Base-by-base conservation (phyloP, 345 rosid genomes). In the Chamaenerion angustifolium region DNA sequence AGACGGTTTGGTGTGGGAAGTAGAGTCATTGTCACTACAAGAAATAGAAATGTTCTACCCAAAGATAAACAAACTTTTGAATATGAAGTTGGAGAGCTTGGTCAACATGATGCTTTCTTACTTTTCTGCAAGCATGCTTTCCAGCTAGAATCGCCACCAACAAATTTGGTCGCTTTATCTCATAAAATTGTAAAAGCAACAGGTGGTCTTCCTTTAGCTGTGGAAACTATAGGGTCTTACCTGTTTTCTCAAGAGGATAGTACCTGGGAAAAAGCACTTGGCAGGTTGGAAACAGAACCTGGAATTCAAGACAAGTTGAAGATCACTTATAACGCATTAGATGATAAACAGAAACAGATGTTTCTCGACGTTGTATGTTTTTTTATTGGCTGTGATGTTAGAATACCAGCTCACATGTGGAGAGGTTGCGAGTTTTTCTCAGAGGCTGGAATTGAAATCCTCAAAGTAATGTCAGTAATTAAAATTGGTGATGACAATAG, bases 141-240 rank as follows among this genome's bases (percentile, higher is more conserved):
- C 43, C 8, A 18, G 27, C 2, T 1, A 8, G 1, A 45, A 2
- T 10, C 0, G 9, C 46, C 55, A 1, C 15, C 18, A 0, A 11
- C 0, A 2, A 1, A 42, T 0, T 48, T 16, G 0, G 25, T 2
- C 0, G 3, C 9, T 0, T 12, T 64, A 2, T 35, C 49, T 1
- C 0, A 0, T 7, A 0, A 27, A 8, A 16, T 57, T 4, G 54
- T 57, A 10, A 15, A 14, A 11, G 40, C 11, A 42, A 59, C 51
- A 35, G 47, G 54, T 16, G 57, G 63, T 11, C 63, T 57, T 52
- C 68, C 68, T 5, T 42, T 64, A 27, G 62, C 58, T 19, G 42
- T 64, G 6, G 17, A 1, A 6, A 15, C 52, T 21, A 1, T 57
- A 40, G 68, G 58, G 16, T 57, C 63, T 8, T 37, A 9, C 15